These are phyloP conservation scores for Psophocarpus tetragonolobus DNA, from an alignment of 306 rosid species.

Conservation along the genomic window DNA sequence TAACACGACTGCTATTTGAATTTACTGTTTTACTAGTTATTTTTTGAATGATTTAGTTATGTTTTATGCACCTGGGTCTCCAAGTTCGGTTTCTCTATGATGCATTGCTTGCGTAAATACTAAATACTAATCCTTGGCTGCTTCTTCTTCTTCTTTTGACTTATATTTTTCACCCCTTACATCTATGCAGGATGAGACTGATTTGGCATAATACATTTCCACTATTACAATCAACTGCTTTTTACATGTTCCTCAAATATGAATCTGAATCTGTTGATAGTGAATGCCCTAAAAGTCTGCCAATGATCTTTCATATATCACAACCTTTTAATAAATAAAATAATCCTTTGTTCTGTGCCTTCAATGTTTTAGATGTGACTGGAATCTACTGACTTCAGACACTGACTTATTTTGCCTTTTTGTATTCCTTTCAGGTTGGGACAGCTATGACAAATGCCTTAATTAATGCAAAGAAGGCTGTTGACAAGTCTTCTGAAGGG, in stretches of 20 bases:
- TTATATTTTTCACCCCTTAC: not conserved
- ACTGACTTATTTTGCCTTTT: slow-evolving; percentile 16
- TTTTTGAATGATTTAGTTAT: not conserved
- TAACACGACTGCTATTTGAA: slow-evolving; percentile 14
- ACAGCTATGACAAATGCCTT: slow-evolving; percentile 85
- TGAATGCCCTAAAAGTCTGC: slow-evolving; percentile 19
- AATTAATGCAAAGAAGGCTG: slow-evolving; percentile 71
- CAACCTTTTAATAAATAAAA: slow-evolving; percentile 6
- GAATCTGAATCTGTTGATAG: not conserved
- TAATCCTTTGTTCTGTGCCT: not conserved
- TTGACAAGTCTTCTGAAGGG: slow-evolving; percentile 63
- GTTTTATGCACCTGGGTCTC: not conserved
- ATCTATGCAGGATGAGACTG: not conserved
- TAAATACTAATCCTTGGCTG: slow-evolving; percentile 12
- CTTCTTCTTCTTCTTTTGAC: not conserved
- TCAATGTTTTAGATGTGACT: slow-evolving; percentile 5
- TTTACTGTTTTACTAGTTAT: not conserved
- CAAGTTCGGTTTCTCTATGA: slow-evolving; percentile 5
- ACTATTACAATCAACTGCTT: slow-evolving; percentile 22
- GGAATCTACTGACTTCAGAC: slow-evolving; percentile 3
- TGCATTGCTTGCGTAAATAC: slow-evolving; percentile 14
- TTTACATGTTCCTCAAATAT: slow-evolving; percentile 1
- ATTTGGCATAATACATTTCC: slow-evolving; percentile 2
- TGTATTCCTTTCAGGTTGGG: slow-evolving; percentile 60
- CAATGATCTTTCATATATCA: not conserved